Conservation (phyloP, 202 grass and related monocot genomes). For the Musa balbisiana region DNA sequence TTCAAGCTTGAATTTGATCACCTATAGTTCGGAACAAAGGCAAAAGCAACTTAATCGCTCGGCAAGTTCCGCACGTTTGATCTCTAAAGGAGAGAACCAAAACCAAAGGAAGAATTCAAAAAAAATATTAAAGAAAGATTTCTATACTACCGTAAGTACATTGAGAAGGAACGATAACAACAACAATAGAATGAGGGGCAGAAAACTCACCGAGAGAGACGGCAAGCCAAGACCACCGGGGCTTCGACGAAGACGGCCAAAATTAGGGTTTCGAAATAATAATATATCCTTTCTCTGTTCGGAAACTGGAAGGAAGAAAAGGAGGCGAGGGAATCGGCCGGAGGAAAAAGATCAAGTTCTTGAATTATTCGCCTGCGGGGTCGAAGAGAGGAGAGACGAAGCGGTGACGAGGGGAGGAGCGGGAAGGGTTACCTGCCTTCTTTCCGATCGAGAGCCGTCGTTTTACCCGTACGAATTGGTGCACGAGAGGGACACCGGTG, state of each 20-base stretch:
- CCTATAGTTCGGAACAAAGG: not conserved
- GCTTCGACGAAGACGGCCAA: not conserved
- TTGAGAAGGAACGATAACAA: not conserved
- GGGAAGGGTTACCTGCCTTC: not conserved
- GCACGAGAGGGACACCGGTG: no score
- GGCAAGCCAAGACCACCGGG: not conserved
- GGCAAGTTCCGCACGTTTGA: not conserved
- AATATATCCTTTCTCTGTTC: not conserved
- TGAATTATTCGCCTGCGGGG: not conserved
- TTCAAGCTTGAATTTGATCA: not conserved
- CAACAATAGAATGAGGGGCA: not conserved
- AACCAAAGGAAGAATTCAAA: no score
- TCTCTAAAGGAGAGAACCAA: not conserved
- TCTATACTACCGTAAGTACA: not conserved
- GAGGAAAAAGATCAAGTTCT: no score
- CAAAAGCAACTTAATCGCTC: not conserved
- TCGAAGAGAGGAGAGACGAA: no score
- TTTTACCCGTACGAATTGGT: no score
- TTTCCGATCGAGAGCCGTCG: no score
- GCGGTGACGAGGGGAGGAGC: not conserved
- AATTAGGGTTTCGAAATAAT: not conserved
- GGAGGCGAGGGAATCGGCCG: not conserved
- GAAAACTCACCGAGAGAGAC: not conserved
- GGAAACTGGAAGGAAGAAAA: not conserved
- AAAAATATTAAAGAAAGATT: no score